Conservation (phyloP, 2,329 filamentous ascomycete genomes). For the Talaromyces pinophilus region DNA sequence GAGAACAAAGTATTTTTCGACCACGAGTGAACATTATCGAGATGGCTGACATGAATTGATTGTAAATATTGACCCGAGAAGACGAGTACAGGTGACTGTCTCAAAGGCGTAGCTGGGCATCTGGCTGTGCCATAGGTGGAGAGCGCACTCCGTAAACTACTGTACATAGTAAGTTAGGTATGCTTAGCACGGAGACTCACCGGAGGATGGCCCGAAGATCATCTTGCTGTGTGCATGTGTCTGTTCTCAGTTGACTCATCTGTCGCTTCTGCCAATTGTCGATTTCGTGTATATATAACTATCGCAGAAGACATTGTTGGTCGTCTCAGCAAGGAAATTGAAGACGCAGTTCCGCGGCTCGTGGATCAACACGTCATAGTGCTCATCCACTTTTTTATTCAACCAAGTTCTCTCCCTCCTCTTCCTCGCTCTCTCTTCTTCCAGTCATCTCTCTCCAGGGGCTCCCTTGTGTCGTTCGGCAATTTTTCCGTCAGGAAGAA, state of each 20-base stretch:
- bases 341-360: neutral
- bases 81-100: neutral
- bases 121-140: neutral
- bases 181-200: neutral
- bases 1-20: neutral
- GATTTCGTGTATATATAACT: neutral
- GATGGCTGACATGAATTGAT: neutral
- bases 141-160: neutral
- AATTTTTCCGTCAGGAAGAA: conserved; percentile 6
- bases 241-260: neutral
- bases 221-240: neutral
- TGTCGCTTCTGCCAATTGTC: neutral
- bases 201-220: neutral
- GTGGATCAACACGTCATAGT: conserved; percentile 12
- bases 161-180: neutral
- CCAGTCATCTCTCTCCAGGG: neutral
- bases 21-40: neutral
- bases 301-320: neutral
- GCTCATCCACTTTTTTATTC: neutral
- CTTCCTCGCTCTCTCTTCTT: neutral
- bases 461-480: neutral
- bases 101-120: neutral
- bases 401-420: neutral
- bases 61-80: neutral
- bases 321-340: neutral